A percentile compares a stretch with the other conserved stretches of the same genome.
phyloP scores from a whole-genome alignment of 1,284 basidiomycete species.

The Pascua sp. region DNA sequence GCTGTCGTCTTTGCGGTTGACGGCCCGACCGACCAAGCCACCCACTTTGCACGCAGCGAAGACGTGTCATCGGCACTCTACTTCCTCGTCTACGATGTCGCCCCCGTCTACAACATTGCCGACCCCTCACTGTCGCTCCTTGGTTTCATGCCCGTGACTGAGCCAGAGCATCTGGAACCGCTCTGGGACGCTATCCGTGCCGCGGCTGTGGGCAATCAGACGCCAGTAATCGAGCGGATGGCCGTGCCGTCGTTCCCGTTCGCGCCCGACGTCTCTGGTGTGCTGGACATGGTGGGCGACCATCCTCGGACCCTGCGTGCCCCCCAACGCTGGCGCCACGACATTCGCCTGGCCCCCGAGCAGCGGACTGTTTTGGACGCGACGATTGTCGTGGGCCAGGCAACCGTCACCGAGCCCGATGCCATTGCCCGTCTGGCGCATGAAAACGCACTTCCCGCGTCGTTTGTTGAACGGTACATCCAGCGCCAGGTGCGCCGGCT shows the following conservation, averaged over 20 bases:
- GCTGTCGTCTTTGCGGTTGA: conserved; percentile 10
- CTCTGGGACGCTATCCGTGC: conserved; percentile 22
- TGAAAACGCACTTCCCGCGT: conserved; percentile 27
- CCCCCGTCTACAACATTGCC: conserved; percentile 39
- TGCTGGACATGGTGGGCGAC: conserved; percentile 21
- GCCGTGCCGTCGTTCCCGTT: conserved; percentile 15
- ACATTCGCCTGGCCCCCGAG: conserved; percentile 19
- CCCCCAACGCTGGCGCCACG: conserved; percentile 26
- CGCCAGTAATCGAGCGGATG: conserved; percentile 6
- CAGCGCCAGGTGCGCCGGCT: conserved; percentile 1
- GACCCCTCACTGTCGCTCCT: conserved; percentile 18
- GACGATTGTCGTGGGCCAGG: conserved; percentile 18
- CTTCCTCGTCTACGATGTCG: conserved; percentile 36
- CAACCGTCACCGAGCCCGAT: conserved; percentile 16
- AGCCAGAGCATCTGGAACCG: conserved; percentile 15
- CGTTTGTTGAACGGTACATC: conserved; percentile 45
- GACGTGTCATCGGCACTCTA: conserved; percentile 20
- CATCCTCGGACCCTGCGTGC: conserved; percentile 20
- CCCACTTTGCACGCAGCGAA: conserved; percentile 2
- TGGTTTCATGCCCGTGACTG: conserved; percentile 28
- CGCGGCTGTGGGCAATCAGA: no score
- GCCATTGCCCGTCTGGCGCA: conserved; percentile 30
- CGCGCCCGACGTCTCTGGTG: conserved; percentile 16
- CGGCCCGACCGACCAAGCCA: conserved; percentile 6
- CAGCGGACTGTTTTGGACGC: conserved; percentile 31